Base-by-base conservation (phyloP, 805 yeast species). In the Spathaspora arborariae region DNA sequence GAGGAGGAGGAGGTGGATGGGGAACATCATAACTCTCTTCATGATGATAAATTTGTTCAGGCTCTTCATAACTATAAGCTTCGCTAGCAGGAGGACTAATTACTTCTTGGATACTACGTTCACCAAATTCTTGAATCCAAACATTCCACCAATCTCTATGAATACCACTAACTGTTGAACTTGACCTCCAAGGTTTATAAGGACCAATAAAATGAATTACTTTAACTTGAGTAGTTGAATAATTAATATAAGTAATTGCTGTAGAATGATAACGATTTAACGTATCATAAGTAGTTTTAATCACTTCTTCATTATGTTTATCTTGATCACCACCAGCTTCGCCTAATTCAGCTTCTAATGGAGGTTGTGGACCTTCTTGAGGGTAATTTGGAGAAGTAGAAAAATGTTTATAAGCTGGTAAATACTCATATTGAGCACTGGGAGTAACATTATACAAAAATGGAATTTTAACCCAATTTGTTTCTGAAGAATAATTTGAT, bases 401-500 rank as follows among this genome's bases (percentile, higher is more conserved):
- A 58, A 83, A 88, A 57, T 78, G 75, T 35, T 63, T 65, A 57
- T 70, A 80, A 0, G 95, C 94, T 0, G 95, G 94, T 18, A 74
- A 67, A 64, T 83, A 85, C 64, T 88, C 84, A 59, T 88, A 88
- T 42, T 75, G 73, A 6, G 77, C 63, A 19, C 74, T 72, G 30
- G 80, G 65, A 56, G 97, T 92, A 26, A 92, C 95, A 58, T 92
- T 92, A 71, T 81, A 92, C 40, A 80, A 55, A 56, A 91, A 92
- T 1, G 97, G 91, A 41, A 94, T 66, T 41, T 80, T 75, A 26
- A 72, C 63, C 97, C 97, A 91, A 45, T 65, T 62, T 26, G 68
- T 52, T 21, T 39, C 27, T 4, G 45, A 13, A 1, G 24, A 13
- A 26, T 45, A 37, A 4, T 33, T 15, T 11, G 46, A 30, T 20